Evolutionary conservation across 2,329 filamentous ascomycete genomes (phyloP).

Genomic region (Diaporthe australafricana): DNA sequence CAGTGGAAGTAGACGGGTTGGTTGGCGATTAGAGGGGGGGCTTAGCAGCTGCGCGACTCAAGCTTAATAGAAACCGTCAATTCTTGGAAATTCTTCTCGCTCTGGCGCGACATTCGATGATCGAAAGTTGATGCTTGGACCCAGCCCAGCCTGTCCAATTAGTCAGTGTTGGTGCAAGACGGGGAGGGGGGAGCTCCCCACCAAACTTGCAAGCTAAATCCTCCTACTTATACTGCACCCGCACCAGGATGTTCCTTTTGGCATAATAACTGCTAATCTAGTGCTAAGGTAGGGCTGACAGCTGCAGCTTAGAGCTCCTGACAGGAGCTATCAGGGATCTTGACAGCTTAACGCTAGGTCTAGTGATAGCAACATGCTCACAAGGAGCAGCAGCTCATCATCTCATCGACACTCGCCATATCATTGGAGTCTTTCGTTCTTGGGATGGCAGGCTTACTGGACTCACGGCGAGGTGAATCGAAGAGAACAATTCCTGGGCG

Average conservation of each 20-base stretch:
- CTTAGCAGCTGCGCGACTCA: conserved; percentile 10
- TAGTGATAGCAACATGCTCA: neutral
- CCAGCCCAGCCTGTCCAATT: too few relatives aligned
- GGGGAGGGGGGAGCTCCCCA: too few relatives aligned
- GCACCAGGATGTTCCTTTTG: too few relatives aligned
- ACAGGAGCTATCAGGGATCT: too few relatives aligned
- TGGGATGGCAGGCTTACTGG: too few relatives aligned
- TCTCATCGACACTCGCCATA: neutral
- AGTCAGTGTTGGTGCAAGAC: too few relatives aligned
- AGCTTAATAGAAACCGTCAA: conserved; percentile 17
- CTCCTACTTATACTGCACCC: too few relatives aligned
- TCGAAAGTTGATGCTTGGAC: too few relatives aligned
- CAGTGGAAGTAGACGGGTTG: conserved; percentile 64
- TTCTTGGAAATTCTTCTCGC: neutral
- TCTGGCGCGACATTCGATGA: neutral
- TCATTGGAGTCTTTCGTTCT: too few relatives aligned
- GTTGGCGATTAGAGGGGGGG: neutral
- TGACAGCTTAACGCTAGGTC: neutral
- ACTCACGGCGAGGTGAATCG: neutral
- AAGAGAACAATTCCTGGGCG: neutral
- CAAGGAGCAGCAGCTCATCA: neutral
- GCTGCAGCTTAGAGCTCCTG: neutral
- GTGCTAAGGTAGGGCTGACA: neutral
- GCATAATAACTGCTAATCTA: neutral
- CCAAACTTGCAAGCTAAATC: too few relatives aligned